phyloP scores from a whole-genome alignment of 306 rosid genomes.

The Benincasa hispida region DNA sequence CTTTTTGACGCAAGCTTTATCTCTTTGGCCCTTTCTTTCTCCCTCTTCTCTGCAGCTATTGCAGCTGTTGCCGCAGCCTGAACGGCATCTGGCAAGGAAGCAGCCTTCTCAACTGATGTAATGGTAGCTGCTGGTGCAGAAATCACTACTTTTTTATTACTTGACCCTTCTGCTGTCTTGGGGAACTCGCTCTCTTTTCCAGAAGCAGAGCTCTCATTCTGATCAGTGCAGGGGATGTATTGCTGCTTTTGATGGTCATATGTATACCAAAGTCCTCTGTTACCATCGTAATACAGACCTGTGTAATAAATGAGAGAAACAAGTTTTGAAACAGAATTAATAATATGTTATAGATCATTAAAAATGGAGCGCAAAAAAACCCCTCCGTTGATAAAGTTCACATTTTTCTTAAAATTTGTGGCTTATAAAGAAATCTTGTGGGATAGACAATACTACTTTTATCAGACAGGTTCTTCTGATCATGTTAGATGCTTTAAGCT shows the following conservation, averaged over 20 bases:
- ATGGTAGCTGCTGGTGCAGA: constrained; percentile 88
- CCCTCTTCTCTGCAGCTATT: constrained; percentile 91
- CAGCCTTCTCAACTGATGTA: constrained; percentile 48
- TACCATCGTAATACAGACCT: constrained; percentile 94
- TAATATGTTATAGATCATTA: neutral
- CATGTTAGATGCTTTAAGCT: neutral
- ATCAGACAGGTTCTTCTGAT: neutral
- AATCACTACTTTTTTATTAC: constrained; percentile 60
- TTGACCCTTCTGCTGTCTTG: constrained; percentile 50
- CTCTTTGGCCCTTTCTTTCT: constrained; percentile 79
- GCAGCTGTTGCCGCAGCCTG: constrained; percentile 94
- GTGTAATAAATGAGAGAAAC: constrained; percentile 13
- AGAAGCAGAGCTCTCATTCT: constrained; percentile 44
- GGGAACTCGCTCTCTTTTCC: constrained; percentile 46
- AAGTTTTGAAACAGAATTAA: neutral
- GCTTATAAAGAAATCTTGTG: neutral
- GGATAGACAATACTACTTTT: neutral
- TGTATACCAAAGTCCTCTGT: constrained; percentile 78
- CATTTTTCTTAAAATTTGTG: neutral
- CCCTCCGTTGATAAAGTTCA: neutral
- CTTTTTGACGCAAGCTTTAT: constrained; percentile 89
- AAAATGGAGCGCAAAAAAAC: neutral
- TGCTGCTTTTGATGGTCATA: constrained; percentile 75
- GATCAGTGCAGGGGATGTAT: constrained; percentile 77
- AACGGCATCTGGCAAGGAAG: constrained; percentile 85